Percentiles rank a stretch among this genome's conserved stretches.
phyloP scores from a whole-genome alignment of 179 eudicot species.

The Spergularia azorica region DNA sequence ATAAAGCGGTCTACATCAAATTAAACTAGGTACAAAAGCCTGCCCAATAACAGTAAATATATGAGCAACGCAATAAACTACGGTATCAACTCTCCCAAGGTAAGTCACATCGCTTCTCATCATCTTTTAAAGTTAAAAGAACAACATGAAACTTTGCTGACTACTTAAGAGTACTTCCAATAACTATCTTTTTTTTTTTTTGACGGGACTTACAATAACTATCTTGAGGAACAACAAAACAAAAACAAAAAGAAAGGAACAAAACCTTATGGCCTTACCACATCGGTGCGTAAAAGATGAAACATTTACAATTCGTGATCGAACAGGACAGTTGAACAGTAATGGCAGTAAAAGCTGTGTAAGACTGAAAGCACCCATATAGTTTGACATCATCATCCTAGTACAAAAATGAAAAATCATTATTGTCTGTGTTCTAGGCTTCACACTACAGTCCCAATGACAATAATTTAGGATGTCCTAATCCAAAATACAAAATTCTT shows the following conservation, averaged over 20 bases:
- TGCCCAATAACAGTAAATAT: neutral
- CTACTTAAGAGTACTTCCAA: no score
- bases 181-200: no score
- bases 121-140: neutral
- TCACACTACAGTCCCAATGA: neutral
- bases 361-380: constrained; percentile 81
- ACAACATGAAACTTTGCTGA: neutral
- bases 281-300: constrained; percentile 84
- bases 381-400: constrained; percentile 93
- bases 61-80: neutral
- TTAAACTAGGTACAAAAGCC: neutral
- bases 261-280: constrained; percentile 46
- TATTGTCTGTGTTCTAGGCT: neutral
- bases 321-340: constrained; percentile 64
- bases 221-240: neutral
- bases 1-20: neutral
- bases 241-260: neutral
- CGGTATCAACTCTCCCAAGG: neutral
- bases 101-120: neutral
- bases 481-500: neutral
- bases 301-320: constrained; percentile 79
- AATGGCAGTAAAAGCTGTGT: constrained; percentile 75
- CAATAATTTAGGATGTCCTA: neutral
- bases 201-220: neutral
- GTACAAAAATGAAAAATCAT: constrained; percentile 13